Evolutionary conservation across 441 rosid genomes (phyloP).

Genomic region (Macaranga tanarius): DNA sequence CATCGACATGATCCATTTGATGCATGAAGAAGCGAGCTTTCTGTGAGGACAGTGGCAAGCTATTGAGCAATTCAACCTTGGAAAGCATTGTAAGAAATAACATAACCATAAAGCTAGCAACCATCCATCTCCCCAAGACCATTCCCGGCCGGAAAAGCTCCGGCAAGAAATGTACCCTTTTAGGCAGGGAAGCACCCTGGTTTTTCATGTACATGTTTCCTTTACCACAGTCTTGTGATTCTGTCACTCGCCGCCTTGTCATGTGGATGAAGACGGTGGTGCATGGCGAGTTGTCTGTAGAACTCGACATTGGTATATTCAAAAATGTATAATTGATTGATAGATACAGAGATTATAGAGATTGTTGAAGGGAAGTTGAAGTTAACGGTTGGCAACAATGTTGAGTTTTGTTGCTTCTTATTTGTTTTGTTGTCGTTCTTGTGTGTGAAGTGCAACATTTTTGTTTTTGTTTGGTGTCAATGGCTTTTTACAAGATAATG

Average conservation of each 20-base stretch:
- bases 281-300: neutral
- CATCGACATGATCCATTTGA: neutral
- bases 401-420: no score
- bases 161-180: constrained; percentile 12
- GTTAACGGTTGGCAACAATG: neutral
- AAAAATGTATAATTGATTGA: neutral
- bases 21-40: neutral
- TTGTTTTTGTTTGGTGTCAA: neutral
- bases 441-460: neutral
- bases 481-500: neutral
- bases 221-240: neutral
- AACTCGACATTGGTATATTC: constrained; percentile 10
- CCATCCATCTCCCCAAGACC: constrained; percentile 15
- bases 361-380: neutral
- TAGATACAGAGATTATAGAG: neutral
- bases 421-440: neutral
- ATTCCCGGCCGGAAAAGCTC: constrained; percentile 24
- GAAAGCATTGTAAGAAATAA: constrained; percentile 20
- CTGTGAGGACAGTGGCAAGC: neutral
- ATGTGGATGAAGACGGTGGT: neutral
- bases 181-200: neutral
- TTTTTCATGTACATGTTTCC: constrained; percentile 6
- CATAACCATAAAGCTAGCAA: constrained; percentile 14
- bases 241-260: constrained; percentile 22
- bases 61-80: constrained; percentile 23